Evolutionary conservation across 352 stramenopile genomes (phyloP), one percentile per base, ranked within the genome.

Genomic region (Pythium coloratum): DNA sequence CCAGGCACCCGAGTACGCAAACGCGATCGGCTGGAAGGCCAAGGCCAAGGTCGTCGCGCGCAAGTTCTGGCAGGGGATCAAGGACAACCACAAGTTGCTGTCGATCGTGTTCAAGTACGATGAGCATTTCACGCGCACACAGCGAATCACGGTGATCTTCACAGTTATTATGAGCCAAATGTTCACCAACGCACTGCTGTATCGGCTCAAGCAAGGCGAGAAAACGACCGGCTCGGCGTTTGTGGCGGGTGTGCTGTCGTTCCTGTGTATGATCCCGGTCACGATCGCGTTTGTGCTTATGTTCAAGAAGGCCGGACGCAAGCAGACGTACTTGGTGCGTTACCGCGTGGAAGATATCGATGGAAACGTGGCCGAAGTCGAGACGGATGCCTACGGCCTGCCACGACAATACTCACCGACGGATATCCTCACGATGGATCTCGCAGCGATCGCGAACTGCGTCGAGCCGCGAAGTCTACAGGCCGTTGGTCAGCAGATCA

Each of bases 51-150:
- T 82, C 5, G 71, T 89, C 9, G 1, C 71, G 4, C 10, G 62
- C 6, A 75, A 77, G 10, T 87, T 89, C 57, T 84, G 71, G 65
- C 55, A 66, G 1, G 79, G 84, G 0, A 40, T 92, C 56, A 89
- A 87, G 62, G 57, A 80, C 26, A 80, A 88, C 34, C 84, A 92
- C 72, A 90, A 91, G 63, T 59, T 92, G 10, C 34, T 90, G 49
- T 88, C 76, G 6, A 90, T 90, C 36, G 67, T 80, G 13, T 92
- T 91, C 67, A 86, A 82, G 64, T 92, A 91, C 68, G 74, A 92
- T 65, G 81, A 90, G 59, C 73, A 86, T 42, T 91, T 90, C 33
- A 80, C 78, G 44, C 82, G 84, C 8, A 69, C 77, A 0, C 82
- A 91, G 59, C 73, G 82, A 0, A 59, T 92, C 18, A 91, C 83